Evolutionary conservation across 768 basidiomycete genomes (phyloP).

Genomic region (Leucosporidium creatinivorum): DNA sequence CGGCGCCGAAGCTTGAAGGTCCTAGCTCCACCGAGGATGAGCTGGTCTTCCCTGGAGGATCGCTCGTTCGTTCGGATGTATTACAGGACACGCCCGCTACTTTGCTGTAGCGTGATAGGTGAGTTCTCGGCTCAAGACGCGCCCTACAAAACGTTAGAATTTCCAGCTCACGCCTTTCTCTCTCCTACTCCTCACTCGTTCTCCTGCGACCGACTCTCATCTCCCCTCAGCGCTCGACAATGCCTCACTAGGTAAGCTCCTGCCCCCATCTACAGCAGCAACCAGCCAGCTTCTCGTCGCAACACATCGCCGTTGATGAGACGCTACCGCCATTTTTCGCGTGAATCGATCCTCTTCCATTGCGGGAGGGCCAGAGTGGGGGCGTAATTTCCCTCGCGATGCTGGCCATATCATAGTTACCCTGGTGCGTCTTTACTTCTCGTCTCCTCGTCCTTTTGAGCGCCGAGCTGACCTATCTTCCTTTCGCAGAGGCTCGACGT

Average conservation of each 20-base stretch:
- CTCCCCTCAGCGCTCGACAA: not conserved
- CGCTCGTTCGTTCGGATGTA: too few species aligned
- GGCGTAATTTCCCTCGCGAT: not conserved
- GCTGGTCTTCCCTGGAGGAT: too few species aligned
- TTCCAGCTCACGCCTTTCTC: not conserved
- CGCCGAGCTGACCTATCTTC: not conserved
- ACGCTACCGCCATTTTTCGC: conserved; percentile 30
- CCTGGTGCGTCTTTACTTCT: conserved; percentile 9
- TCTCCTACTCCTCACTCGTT: not conserved
- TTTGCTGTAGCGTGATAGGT: too few species aligned
- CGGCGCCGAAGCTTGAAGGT: too few species aligned
- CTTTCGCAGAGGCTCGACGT: not conserved
- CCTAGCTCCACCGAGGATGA: too few species aligned
- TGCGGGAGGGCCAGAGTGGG: conserved; percentile 25
- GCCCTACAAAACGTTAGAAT: too few species aligned
- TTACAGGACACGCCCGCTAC: too few species aligned
- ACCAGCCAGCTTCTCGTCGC: too few species aligned
- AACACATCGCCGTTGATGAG: conserved; percentile 18
- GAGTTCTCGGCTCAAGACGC: too few species aligned
- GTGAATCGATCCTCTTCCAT: conserved; percentile 27
- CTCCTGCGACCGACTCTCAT: not conserved
- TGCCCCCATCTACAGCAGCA: not conserved
- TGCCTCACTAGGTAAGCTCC: not conserved
- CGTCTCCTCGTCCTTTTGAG: not conserved
- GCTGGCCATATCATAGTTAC: conserved; percentile 34